A percentile compares a stretch with the other conserved stretches of the same genome.
Conservation (phyloP, 2,329 filamentous ascomycete species). For the Claviceps arundinis region DNA sequence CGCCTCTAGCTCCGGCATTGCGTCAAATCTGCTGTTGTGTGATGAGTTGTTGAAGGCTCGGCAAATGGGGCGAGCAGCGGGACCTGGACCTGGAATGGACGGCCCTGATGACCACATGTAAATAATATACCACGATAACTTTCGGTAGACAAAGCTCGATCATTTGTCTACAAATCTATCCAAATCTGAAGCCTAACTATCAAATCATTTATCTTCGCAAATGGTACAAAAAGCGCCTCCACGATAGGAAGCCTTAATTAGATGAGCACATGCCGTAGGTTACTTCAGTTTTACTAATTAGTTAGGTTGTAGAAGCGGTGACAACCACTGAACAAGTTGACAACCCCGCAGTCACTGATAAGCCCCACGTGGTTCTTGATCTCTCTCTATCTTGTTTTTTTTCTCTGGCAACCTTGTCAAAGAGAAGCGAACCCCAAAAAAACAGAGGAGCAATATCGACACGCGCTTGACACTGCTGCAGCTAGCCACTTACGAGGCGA, state of each 20-base stretch:
- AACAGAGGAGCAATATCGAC: constrained; percentile 14
- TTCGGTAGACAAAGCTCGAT: not conserved
- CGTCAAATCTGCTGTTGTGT: constrained; percentile 85
- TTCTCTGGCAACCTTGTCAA: not conserved
- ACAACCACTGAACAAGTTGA: not conserved
- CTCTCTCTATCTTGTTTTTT: not conserved
- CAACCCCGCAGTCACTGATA: not conserved
- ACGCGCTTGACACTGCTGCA: constrained; percentile 24
- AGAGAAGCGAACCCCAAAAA: not conserved
- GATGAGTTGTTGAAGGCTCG: constrained; percentile 96
- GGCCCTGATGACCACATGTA: constrained; percentile 41
- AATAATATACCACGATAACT: constrained; percentile 15
- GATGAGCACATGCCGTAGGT: too few species aligned
- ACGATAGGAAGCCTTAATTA: not conserved
- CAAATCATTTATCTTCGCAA: not conserved
- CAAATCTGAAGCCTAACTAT: not conserved
- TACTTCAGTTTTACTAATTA: not conserved
- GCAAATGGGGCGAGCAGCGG: constrained; percentile 67
- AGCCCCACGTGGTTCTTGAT: not conserved
- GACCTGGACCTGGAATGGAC: constrained; percentile 52
- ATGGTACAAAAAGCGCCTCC: not conserved
- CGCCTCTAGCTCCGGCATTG: constrained; percentile 87
- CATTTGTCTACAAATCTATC: too few species aligned
- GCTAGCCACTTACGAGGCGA: not conserved
- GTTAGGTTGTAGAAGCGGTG: not conserved